Base-by-base conservation (phyloP, 2,329 filamentous ascomycete genomes). In the Talaromyces sp. region DNA sequence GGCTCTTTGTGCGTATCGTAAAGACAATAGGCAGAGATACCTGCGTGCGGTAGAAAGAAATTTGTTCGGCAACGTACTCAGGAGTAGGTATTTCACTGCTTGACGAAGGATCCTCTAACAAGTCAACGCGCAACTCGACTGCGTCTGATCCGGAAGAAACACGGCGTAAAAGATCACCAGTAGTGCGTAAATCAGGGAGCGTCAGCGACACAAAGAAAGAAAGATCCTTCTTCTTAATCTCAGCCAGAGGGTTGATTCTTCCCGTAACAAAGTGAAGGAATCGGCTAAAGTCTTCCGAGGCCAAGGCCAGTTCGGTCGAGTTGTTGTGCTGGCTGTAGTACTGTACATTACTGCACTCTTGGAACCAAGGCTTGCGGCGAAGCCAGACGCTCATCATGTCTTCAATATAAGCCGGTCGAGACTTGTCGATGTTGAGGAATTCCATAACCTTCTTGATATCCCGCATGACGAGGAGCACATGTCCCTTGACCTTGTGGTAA, bases 121-220 rank as follows among this genome's bases (percentile, higher is more conserved):
- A 80, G 76, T 99, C 95, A 4, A 96, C 91, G n/a, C 95, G 87
- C 57, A 99, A 78, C 75, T 99, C 95, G 11, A 98, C 91, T 3
- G 93, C 95, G 77, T 99, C 93, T 8, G 91, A 90, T 4, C 95
- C 95, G 47, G 96, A 87, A 13, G 89, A 86, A 51, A 92, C 88
- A 57, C 86, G 81, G 1, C 88, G 86, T 52, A 99, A 81, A 30
- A 88, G 78, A 22, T 87, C 81, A 9, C 86, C 73, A 32, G 88
- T 85, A 22, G 84, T 78, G 11, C 83, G 79, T 17, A 98, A 79
- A 67, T 91, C 85, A 1, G 93, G 91, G 57, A 95, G 80, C 0
- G 95, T 98, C 55, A 99, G 79, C 9, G 93, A 93, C 25, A 98
- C 90, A 69, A 99, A 99, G 80, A 96, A 98, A 22, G 91, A 95